Conservation (phyloP, 139 green algal genomes). For the Micractinium conductrix region DNA sequence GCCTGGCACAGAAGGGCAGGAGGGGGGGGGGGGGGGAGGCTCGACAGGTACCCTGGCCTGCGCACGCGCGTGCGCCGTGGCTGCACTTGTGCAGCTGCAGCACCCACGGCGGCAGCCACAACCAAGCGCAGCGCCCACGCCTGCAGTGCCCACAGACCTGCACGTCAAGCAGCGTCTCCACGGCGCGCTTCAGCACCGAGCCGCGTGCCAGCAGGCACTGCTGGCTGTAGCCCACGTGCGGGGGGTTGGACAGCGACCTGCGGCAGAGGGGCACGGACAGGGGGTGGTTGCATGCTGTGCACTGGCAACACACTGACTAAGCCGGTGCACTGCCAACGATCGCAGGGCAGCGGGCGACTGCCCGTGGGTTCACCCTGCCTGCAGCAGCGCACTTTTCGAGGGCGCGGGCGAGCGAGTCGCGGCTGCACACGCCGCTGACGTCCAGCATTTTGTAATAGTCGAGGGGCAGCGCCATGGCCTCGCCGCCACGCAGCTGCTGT, state of each 20-base stretch:
- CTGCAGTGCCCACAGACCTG: constrained; percentile 21
- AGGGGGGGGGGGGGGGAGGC: too few species aligned
- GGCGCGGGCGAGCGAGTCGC: constrained; percentile 2
- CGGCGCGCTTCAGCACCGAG: constrained; percentile 32
- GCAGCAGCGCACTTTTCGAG: constrained; percentile 12
- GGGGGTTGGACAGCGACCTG: constrained; percentile 28
- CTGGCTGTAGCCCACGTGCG: constrained; percentile 36
- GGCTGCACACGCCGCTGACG: constrained; percentile 33
- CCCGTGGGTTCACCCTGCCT: not conserved
- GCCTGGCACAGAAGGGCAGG: too few species aligned
- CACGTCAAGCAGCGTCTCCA: constrained; percentile 36
- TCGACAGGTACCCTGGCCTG: too few species aligned
- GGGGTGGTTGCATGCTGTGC: too few species aligned
- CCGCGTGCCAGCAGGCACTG: constrained; percentile 33
- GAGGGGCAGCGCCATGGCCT: constrained; percentile 23
- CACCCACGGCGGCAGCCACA: not conserved
- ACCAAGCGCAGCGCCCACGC: not conserved
- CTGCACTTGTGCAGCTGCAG: not conserved
- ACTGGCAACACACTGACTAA: too few species aligned
- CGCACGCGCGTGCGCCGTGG: not conserved
- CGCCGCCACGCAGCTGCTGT: not conserved
- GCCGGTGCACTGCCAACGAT: not conserved
- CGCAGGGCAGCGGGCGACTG: not conserved
- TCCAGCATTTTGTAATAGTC: constrained; percentile 43
- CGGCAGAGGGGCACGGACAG: not conserved